Percentiles rank a stretch among this genome's conserved stretches.
Conservation (phyloP, 306 rosid genomes). For the Begonia peltatifolia region DNA sequence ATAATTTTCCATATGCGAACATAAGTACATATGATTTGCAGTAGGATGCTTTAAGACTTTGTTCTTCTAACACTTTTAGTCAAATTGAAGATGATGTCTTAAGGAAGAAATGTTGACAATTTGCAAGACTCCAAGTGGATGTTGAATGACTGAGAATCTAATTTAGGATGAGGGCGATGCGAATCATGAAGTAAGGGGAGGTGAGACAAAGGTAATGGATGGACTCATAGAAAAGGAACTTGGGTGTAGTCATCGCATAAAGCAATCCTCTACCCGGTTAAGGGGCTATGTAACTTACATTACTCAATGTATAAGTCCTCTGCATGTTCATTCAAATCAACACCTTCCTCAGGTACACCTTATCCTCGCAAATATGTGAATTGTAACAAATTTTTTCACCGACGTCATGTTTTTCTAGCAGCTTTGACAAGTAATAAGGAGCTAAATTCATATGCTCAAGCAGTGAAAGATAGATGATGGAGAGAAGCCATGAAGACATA, state of each 20-base stretch:
- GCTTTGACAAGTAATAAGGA: background rate
- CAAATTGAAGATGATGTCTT: no score
- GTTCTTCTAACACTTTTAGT: no score
- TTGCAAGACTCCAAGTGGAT: background rate
- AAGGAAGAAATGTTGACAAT: background rate
- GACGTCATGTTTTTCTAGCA: background rate
- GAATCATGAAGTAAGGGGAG: background rate
- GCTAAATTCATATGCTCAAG: background rate
- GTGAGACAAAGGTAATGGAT: background rate
- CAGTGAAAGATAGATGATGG: background rate
- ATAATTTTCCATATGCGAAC: background rate
- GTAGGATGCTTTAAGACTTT: no score
- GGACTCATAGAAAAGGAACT: background rate
- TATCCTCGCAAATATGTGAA: background rate
- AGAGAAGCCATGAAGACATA: constrained; percentile 1
- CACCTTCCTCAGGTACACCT: constrained; percentile 5
- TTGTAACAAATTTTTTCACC: background rate
- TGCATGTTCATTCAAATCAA: background rate
- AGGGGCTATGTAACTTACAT: background rate
- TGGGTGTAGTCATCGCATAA: background rate
- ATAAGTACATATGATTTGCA: no score
- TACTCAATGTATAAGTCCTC: background rate
- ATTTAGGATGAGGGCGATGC: background rate
- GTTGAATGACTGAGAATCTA: background rate
- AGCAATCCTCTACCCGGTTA: background rate